Conservation (phyloP, 257 asterid genomes). For the Nicotiana benthamiana region DNA sequence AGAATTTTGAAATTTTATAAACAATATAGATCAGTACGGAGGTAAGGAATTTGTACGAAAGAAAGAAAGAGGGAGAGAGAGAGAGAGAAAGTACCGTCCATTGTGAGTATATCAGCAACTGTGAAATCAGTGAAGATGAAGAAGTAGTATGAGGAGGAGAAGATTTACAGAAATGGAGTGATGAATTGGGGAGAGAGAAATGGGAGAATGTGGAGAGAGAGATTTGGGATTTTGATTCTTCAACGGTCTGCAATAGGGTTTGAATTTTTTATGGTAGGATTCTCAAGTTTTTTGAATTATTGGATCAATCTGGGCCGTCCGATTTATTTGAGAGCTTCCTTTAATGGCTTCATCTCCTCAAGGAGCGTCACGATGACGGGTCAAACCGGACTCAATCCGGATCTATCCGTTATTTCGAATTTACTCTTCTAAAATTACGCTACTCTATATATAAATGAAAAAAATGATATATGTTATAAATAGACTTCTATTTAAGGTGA, state of each 20-base stretch:
- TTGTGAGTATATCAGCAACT: conserved; percentile 11
- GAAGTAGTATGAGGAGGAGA: neutral
- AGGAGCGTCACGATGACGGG: neutral
- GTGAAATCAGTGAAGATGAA: neutral
- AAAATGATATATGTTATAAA: too few relatives aligned
- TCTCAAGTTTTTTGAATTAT: neutral
- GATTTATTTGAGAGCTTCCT: neutral
- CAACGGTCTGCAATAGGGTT: conserved; percentile 28
- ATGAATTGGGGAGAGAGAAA: neutral
- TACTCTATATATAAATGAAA: too few relatives aligned
- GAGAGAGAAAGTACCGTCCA: conserved; percentile 49
- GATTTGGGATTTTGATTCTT: neutral
- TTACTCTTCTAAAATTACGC: neutral
- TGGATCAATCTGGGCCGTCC: neutral
- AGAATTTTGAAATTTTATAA: neutral
- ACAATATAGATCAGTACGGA: neutral
- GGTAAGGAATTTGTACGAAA: neutral
- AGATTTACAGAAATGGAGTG: neutral
- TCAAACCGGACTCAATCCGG: neutral
- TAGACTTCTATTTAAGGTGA: too few relatives aligned
- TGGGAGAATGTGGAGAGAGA: neutral
- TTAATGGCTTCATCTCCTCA: conserved; percentile 13
- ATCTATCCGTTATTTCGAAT: neutral
- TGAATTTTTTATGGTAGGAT: neutral
- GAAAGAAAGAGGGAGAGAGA: neutral